Evolutionary conservation across 2,329 filamentous ascomycete genomes (phyloP).

Genomic region (Microdochium paspali): DNA sequence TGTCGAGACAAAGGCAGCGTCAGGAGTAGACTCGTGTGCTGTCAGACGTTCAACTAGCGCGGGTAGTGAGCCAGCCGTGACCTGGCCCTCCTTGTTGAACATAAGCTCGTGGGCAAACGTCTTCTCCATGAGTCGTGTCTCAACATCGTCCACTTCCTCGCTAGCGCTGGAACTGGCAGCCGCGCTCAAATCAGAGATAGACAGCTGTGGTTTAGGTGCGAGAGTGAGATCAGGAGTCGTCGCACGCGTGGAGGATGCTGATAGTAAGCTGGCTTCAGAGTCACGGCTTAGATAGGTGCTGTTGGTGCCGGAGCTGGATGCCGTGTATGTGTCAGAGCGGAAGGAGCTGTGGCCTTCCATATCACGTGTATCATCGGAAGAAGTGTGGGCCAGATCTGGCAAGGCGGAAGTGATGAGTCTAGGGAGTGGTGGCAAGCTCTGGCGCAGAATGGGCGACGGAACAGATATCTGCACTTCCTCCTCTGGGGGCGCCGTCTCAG

Average conservation of each 20-base stretch:
- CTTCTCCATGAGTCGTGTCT: slow-evolving; percentile 79
- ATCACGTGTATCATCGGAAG: slow-evolving; percentile 37
- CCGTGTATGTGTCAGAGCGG: slow-evolving; percentile 60
- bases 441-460: slow-evolving; percentile 38
- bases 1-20: slow-evolving; percentile 82
- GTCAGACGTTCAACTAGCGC: slow-evolving; percentile 93
- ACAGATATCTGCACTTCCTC: neutral
- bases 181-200: slow-evolving; percentile 59
- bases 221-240: slow-evolving; percentile 68
- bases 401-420: slow-evolving; percentile 43
- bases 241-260: slow-evolving; percentile 75
- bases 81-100: slow-evolving; percentile 87
- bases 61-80: slow-evolving; percentile 84
- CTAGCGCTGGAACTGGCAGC: slow-evolving; percentile 55
- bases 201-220: slow-evolving; percentile 48
- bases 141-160: slow-evolving; percentile 71
- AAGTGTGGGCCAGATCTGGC: slow-evolving; percentile 36
- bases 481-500: slow-evolving; percentile 23
- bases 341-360: slow-evolving; percentile 41
- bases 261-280: slow-evolving; percentile 72
- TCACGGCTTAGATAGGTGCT: slow-evolving; percentile 73
- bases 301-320: slow-evolving; percentile 68
- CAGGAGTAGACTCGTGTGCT: slow-evolving; percentile 84
- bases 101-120: slow-evolving; percentile 88
- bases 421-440: slow-evolving; percentile 44